Evolutionary conservation across 495 filamentous ascomycete genomes (phyloP).

Genomic region (Talaromyces nanjingensis): DNA sequence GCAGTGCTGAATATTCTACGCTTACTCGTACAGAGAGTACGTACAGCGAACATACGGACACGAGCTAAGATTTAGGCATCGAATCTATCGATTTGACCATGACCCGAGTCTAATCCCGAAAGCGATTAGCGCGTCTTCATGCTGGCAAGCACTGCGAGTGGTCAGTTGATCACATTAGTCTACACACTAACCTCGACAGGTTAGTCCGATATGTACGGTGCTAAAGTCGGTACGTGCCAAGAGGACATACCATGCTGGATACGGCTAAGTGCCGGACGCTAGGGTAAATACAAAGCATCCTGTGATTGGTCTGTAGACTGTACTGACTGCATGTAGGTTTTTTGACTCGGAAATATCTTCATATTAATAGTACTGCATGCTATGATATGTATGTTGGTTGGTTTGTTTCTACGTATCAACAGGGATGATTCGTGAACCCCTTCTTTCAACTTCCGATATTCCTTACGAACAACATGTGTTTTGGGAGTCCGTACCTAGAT

Average conservation of each 20-base stretch:
- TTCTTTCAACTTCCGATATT: background rate
- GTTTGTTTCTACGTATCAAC: background rate
- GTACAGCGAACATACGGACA: background rate
- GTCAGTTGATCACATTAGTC: background rate
- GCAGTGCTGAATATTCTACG: background rate
- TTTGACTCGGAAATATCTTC: background rate
- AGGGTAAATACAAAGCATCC: background rate
- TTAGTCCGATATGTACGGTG: background rate
- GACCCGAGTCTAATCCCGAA: background rate
- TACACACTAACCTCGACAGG: background rate
- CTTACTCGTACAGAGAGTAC: background rate
- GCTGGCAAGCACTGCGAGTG: background rate
- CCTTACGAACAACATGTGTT: background rate
- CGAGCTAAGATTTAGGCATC: background rate
- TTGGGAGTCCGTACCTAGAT: background rate
- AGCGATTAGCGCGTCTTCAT: background rate
- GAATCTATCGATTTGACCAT: background rate
- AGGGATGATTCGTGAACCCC: background rate
- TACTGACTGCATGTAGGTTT: background rate
- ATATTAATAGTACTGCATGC: background rate
- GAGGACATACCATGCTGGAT: background rate
- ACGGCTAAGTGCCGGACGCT: background rate
- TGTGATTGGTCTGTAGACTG: background rate
- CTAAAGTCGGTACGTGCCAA: constrained; percentile 2
- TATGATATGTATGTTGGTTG: background rate